Evolutionary conservation across 2,329 filamentous ascomycete genomes (phyloP).

Genomic region (Cladosporium sp.): DNA sequence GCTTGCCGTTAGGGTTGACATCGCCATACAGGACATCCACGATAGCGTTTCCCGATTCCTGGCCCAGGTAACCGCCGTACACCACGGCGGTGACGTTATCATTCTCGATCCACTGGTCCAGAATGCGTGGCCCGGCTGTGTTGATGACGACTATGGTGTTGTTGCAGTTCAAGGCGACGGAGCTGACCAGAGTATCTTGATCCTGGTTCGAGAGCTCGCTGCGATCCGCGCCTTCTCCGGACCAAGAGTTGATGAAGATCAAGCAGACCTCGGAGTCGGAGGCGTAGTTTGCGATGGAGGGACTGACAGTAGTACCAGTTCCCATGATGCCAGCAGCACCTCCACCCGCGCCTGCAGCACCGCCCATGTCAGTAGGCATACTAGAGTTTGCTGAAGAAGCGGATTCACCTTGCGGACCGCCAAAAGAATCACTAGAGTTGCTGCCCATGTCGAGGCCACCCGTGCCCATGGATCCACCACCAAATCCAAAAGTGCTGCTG

Average conservation of each 20-base stretch:
- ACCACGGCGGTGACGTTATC: conserved; percentile 27
- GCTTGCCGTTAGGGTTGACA: conserved; percentile 23
- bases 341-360: background rate
- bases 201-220: conserved; percentile 21
- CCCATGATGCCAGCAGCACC: background rate
- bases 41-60: conserved; percentile 25
- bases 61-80: conserved; percentile 24
- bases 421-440: background rate
- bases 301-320: conserved; percentile 1
- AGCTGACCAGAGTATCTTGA: conserved; percentile 24
- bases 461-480: background rate
- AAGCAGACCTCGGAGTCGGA: conserved; percentile 23
- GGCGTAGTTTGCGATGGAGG: conserved; percentile 4
- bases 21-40: conserved; percentile 27
- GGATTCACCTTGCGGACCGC: background rate
- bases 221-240: conserved; percentile 25
- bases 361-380: background rate
- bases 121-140: conserved; percentile 24
- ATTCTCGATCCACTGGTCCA: conserved; percentile 27
- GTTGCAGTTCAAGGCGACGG: conserved; percentile 25
- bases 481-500: background rate
- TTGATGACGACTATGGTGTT: conserved; percentile 29
- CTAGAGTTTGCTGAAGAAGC: background rate
- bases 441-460: background rate
- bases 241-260: conserved; percentile 27